Evolutionary conservation across 1,284 basidiomycete genomes (phyloP).

Genomic region (Papiliotrema laurentii): DNA sequence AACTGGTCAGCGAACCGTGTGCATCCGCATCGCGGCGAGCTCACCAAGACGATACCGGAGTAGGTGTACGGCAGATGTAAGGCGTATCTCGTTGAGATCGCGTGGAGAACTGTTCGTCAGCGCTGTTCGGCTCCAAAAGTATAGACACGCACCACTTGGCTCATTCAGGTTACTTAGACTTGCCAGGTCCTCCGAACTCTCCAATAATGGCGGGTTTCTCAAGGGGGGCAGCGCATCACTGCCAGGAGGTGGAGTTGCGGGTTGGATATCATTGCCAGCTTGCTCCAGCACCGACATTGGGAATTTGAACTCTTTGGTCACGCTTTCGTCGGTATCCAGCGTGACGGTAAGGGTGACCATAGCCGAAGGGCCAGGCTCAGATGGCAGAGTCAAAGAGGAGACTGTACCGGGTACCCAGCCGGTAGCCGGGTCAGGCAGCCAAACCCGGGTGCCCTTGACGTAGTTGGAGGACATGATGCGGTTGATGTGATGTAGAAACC

Average conservation of each 20-base stretch:
- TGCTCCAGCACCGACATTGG: constrained; percentile 32
- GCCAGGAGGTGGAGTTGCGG: constrained; percentile 19
- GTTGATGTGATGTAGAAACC: not conserved
- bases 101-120: constrained; percentile 71
- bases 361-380: constrained; percentile 18
- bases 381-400: constrained; percentile 28
- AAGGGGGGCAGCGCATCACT: constrained; percentile 69
- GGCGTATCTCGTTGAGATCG: constrained; percentile 93
- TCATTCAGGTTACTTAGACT: constrained; percentile 98
- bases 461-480: constrained; percentile 46
- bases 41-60: constrained; percentile 71
- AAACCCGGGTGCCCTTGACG: constrained; percentile 46
- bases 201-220: constrained; percentile 91
- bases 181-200: constrained; percentile 96
- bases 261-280: constrained; percentile 20
- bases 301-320: constrained; percentile 35
- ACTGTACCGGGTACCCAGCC: constrained; percentile 48
- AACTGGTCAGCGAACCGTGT: constrained; percentile 6
- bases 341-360: constrained; percentile 34
- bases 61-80: constrained; percentile 98
- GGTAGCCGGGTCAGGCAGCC: constrained; percentile 43
- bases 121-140: not conserved
- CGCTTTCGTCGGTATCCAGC: constrained; percentile 22
- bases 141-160: constrained; percentile 68
- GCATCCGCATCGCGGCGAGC: constrained; percentile 13